Base-by-base conservation (phyloP, 2,329 filamentous ascomycete species). In the Sclerotinia minor region DNA sequence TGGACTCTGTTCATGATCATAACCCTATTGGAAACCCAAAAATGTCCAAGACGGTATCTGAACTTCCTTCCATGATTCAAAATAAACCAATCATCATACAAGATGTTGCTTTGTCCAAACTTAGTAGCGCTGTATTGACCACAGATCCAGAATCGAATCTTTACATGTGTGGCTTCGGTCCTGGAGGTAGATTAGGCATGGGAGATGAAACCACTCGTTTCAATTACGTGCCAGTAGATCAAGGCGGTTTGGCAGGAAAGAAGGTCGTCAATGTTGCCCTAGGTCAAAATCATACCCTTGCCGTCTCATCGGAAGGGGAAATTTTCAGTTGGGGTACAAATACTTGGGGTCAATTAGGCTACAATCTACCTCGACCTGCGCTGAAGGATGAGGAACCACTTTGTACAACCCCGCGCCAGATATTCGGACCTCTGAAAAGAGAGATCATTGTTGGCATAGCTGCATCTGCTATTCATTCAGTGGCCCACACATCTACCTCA, bases 301-400 rank as follows among this genome's bases (percentile, higher is more conserved):
- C 92, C 1, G 82, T 98, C 7, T 91, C 92, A 4, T 88, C 88
- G n/a, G 84, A 89, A 65, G 94, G 95, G n/a, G 92, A 96, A 72
- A 86, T 97, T 7, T 97, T 92, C 82, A 95, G 92, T 1, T 99
- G 95, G 95, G 95, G 95, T 9, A 91, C 90, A 72, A 98, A 97
- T 74, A 88, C 85, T 9, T 89, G 87, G 76, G 92, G 90, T 1
- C 94, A 98, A 77, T 83, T 99, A 19, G 95, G 95, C 6, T 98
- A 97, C 77, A 81, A 85, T 24, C 81, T 97, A 21, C 92, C 93
- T 11, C 78, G 83, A 21, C 85, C 89, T 1, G 78, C 82, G 11
- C 84, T 87, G 72, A 85, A 87, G 65, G 92, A 97, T 64, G 91
- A 97, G 73, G 91, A 95, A 69, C 90, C 94, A 0, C 89, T 95